A percentile compares a stretch with the other conserved stretches of the same genome.
Conservation (phyloP, 805 yeast species). For the Cyberlindnera japonica region DNA sequence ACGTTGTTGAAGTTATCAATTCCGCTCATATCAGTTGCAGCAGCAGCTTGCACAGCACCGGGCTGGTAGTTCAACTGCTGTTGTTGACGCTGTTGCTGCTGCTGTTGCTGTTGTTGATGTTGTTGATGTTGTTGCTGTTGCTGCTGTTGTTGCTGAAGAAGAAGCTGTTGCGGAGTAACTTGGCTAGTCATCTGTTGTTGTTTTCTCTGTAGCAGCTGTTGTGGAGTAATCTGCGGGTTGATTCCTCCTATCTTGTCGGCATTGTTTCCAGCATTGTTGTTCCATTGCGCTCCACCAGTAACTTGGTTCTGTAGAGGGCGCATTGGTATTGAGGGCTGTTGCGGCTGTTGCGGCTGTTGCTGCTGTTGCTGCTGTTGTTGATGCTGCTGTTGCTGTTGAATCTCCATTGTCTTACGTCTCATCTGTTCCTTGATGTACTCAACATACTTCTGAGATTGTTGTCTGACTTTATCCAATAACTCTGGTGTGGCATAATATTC, state of each 20-base stretch:
- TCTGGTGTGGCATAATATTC: conserved; percentile 70
- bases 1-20: conserved; percentile 10
- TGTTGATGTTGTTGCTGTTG: conserved; percentile 24
- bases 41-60: conserved; percentile 1
- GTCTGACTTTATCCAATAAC: conserved; percentile 62
- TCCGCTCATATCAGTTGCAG: not conserved
- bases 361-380: conserved; percentile 15
- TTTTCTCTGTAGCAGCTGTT: conserved; percentile 26
- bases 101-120: conserved; percentile 20
- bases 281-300: conserved; percentile 10
- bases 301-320: conserved; percentile 4
- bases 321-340: not conserved
- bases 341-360: conserved; percentile 5
- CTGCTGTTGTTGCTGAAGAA: conserved; percentile 22
- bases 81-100: conserved; percentile 12
- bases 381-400: conserved; percentile 32
- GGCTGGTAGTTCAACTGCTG: conserved; percentile 18
- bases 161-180: conserved; percentile 25
- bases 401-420: conserved; percentile 28
- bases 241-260: conserved; percentile 14
- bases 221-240: conserved; percentile 28
- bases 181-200: conserved; percentile 24
- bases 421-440: conserved; percentile 68
- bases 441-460: conserved; percentile 71
- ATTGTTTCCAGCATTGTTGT: conserved; percentile 14